Percentiles rank a stretch among this genome's conserved stretches.
Evolutionary conservation across 768 basidiomycete genomes (phyloP).

Genomic region (Russula compacta): DNA sequence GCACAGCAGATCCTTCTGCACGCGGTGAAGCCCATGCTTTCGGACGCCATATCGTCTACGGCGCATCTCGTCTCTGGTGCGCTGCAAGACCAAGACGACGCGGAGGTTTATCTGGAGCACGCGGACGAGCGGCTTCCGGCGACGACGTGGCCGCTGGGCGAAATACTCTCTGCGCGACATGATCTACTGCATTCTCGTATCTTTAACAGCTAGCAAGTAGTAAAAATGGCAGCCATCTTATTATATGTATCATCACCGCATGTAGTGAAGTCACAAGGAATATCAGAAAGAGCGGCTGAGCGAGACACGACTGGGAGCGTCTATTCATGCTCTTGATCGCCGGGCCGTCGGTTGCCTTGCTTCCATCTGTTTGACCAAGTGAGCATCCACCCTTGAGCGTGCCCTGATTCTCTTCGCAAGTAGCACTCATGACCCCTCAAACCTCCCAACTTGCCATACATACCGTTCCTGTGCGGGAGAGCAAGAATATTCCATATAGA

Average conservation of each 20-base stretch:
- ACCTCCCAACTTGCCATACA: neutral
- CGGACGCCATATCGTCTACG: slow-evolving; percentile 34
- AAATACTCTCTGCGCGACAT: slow-evolving; percentile 83
- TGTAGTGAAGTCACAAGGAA: too few relatives aligned
- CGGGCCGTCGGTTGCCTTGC: too few relatives aligned
- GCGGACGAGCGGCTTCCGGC: slow-evolving; percentile 38
- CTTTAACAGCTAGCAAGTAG: slow-evolving; percentile 65
- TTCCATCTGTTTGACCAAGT: slow-evolving; percentile 1
- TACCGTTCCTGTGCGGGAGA: neutral
- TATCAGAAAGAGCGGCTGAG: too few relatives aligned
- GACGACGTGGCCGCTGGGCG: slow-evolving; percentile 94
- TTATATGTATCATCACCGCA: too few relatives aligned
- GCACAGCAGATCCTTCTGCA: slow-evolving; percentile 83
- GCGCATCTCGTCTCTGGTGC: slow-evolving; percentile 12
- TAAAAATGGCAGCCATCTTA: too few relatives aligned
- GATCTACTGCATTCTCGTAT: slow-evolving; percentile 94
- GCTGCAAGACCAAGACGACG: slow-evolving; percentile 1
- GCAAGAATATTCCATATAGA: neutral
- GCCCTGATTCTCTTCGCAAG: neutral
- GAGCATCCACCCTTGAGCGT: slow-evolving; percentile 6
- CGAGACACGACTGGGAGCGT: too few relatives aligned
- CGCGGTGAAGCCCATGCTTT: slow-evolving; percentile 57
- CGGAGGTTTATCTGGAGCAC: slow-evolving; percentile 28
- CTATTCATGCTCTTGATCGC: too few relatives aligned
- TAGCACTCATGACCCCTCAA: neutral